These are phyloP conservation scores for Plectosphaerella plurivora DNA, from an alignment of 2,329 filamentous ascomycete species.

Conservation along the genomic window DNA sequence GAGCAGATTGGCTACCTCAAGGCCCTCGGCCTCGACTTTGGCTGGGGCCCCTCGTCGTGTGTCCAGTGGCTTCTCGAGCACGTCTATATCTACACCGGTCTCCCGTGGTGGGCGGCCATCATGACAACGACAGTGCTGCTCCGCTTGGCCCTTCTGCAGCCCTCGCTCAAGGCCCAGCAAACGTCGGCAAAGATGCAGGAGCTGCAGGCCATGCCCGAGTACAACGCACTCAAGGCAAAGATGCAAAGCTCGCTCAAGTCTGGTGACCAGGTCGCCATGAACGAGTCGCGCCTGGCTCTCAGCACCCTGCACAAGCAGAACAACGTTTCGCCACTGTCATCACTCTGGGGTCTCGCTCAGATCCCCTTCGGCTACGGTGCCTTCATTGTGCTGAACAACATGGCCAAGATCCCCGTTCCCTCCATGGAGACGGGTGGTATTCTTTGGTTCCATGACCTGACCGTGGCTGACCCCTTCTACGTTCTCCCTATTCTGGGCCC, in stretches of 20 bases:
- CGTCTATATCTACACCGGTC: conserved; percentile 67
- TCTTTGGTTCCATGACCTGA: conserved; percentile 77
- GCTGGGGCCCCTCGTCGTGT: conserved; percentile 70
- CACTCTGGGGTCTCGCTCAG: conserved; percentile 35
- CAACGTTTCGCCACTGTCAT: conserved; percentile 24
- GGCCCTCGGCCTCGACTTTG: conserved; percentile 79
- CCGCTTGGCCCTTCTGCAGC: conserved; percentile 61
- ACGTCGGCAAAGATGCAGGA: conserved; percentile 57
- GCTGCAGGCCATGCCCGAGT: conserved; percentile 50
- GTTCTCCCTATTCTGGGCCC: conserved; percentile 64
- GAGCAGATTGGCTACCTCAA: conserved; percentile 80
- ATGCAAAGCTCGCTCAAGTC: conserved; percentile 31
- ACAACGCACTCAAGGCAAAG: conserved; percentile 45
- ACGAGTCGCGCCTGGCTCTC: conserved; percentile 29
- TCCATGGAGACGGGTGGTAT: conserved; percentile 66
- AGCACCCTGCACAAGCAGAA: conserved; percentile 32
- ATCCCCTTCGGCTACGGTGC: conserved; percentile 73
- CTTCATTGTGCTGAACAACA: conserved; percentile 71
- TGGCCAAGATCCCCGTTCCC: conserved; percentile 76
- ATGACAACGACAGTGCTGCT: conserved; percentile 59
- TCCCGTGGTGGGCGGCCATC: conserved; percentile 82
- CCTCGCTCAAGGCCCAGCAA: conserved; percentile 59
- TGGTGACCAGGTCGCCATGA: conserved; percentile 49
- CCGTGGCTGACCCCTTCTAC: conserved; percentile 70
- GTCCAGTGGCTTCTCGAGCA: conserved; percentile 79